Evolutionary conservation across 345 rosid species (phyloP), one percentile per base, ranked within the genome.

Genomic region (Noccaea bulbosa): DNA sequence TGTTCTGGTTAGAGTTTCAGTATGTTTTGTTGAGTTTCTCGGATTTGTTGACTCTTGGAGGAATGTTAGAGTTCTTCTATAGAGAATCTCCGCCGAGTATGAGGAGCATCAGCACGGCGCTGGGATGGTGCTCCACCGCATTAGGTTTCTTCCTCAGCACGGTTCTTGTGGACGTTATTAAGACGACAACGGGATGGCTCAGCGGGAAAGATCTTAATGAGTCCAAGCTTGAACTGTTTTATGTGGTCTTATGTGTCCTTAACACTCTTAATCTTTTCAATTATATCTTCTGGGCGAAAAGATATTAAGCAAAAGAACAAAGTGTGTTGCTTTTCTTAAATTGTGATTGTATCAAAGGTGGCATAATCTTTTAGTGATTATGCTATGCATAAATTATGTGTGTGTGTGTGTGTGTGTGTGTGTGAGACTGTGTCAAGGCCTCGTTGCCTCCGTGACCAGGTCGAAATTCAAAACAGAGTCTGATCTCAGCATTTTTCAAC

Each of bases 1-100:
- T 88, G 20, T 81, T 83, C 65, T 85, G 91, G 95, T 76, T 86
- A 8, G 70, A 65, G 54, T 33, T 80, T 73, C 89, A 84, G 40
- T 86, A 73, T 77, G 58, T 86, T 30, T 46, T 86, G 45, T 75
- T 84, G 6, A 88, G 85, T 34, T 35, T 81, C 40, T 80, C 91
- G 0, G 91, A 86, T 58, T 67, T 88, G 84, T 64, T 86, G 10
- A 81, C 93, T 2, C 76, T 86, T 1, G 85, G 81, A 2, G 93
- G 93, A 46, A 83, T 86, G 88, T 81, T 88, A 0, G 89, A 83
- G 79, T 88, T 88, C 44, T 88, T 88, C 76, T 84, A 83, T 75
- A 81, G 78, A 1, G 84, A 81, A 62, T 80, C 91, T 5, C 89
- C 85, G 0, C 61, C 66, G 10, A 80, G 73, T 41, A 81, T 88